Evolutionary conservation across 1,284 basidiomycete genomes (phyloP), one percentile per base, ranked within the genome.

Genomic region (Phellopilus nigrolimitatus): DNA sequence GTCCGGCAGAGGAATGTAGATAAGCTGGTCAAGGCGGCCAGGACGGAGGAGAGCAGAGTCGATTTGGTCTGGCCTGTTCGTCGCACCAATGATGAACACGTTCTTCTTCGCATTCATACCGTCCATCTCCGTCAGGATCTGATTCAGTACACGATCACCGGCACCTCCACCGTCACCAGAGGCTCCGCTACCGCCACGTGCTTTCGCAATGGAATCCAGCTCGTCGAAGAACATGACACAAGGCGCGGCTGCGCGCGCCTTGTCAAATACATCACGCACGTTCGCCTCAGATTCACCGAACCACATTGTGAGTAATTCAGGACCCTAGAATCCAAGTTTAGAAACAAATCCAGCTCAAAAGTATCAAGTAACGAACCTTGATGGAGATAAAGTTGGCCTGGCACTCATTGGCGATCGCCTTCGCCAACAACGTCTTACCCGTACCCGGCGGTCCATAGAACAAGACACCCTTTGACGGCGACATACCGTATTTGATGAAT

Each of bases 161-260:
- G 95, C 95, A 57, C 95, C 97, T 59, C 95, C 95, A 51, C 74
- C 95, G 66, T 97, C 95, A 47, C 92, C 93, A 12, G 79, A 74
- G 2, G 80, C 76, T 15, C 76, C 75, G 50, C 82, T 79, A n/a
- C 73, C 71, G 56, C 95, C 95, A 72, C 97, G 91, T 46, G 93
- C 82, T 75, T 98, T 98, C 50, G 95, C 95, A 62, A 99, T 98
- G 9, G 95, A 97, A 68, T 99, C 95, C 65, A 99, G 77, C 72
- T 99, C 95, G 64, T 99, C 95, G 71, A 99, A 99, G 88, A 99
- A 99, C 94, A 99, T 97, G 59, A 99, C 94, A 69, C 95, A 98
- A 38, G 97, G 97, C 6, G 95, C 95, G 3, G 97, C 97, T 19
- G 95, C 95, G 62, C 97, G 91, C 48, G 97, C 95, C 74, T 99